Evolutionary conservation across 2,329 filamentous ascomycete species (phyloP).

Genomic region (Ascochyta viciae-villosae): DNA sequence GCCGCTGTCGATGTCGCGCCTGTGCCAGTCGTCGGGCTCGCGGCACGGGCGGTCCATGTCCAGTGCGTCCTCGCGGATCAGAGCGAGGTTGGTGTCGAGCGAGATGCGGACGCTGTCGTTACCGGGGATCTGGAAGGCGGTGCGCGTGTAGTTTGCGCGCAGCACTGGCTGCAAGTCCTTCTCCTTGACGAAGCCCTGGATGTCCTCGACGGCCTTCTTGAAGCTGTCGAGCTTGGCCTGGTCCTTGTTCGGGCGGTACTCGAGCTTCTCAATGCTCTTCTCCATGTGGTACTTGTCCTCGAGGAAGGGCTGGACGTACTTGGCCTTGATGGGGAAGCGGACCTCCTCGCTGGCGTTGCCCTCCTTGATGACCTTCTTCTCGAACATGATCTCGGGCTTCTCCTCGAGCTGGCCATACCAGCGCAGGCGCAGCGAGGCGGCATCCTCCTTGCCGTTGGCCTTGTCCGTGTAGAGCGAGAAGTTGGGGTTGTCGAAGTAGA

Average conservation of each 20-base stretch:
- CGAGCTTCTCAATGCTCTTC: slow-evolving; percentile 85
- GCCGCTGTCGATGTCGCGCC: slow-evolving; percentile 83
- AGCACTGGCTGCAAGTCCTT: slow-evolving; percentile 83
- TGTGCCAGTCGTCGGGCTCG: slow-evolving; percentile 88
- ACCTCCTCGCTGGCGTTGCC: slow-evolving; percentile 80
- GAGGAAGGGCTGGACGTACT: slow-evolving; percentile 88
- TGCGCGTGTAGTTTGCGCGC: slow-evolving; percentile 90
- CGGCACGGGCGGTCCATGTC: slow-evolving; percentile 87
- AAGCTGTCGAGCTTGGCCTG: slow-evolving; percentile 72
- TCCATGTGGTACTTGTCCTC: slow-evolving; percentile 90
- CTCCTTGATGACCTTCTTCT: slow-evolving; percentile 85
- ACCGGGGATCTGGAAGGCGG: slow-evolving; percentile 93
- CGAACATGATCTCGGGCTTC: slow-evolving; percentile 81
- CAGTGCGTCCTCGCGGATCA: slow-evolving; percentile 78
- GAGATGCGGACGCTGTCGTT: slow-evolving; percentile 91
- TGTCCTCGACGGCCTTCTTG: slow-evolving; percentile 73
- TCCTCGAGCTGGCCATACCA: slow-evolving; percentile 89
- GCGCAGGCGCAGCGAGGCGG: slow-evolving; percentile 82
- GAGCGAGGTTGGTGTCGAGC: slow-evolving; percentile 88
- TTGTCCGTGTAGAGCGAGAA: slow-evolving; percentile 90
- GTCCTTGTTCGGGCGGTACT: slow-evolving; percentile 74
- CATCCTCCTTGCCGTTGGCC: slow-evolving; percentile 75
- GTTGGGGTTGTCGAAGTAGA: slow-evolving; percentile 90
- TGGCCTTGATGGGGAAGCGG: slow-evolving; percentile 87
- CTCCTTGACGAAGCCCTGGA: slow-evolving; percentile 80